These are phyloP conservation scores for Tetrapisispora taiwanensis DNA, from an alignment of 805 yeast genomes.

Conservation along the genomic window DNA sequence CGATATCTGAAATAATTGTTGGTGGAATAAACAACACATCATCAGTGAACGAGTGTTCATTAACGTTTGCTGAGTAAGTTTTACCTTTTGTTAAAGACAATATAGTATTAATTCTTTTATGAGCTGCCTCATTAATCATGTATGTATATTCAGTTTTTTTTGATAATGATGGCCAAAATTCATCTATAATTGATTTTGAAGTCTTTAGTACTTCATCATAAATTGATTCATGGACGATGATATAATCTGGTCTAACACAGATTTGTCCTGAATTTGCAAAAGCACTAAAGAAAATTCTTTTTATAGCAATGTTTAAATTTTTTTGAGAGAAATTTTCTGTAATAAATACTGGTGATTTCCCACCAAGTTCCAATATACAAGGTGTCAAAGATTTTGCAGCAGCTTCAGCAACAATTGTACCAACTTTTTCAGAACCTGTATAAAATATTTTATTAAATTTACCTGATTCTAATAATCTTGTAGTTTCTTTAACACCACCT, in stretches of 20 bases:
- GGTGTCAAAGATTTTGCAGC: conserved; percentile 87
- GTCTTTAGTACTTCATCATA: conserved; percentile 42
- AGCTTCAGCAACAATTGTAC: conserved; percentile 61
- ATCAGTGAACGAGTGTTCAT: conserved; percentile 28
- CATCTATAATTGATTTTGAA: conserved; percentile 32
- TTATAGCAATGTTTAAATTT: conserved; percentile 40
- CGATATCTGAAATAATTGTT: conserved; percentile 55
- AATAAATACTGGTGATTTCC: conserved; percentile 78
- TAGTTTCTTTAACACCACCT: conserved; percentile 62
- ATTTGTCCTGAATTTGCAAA: conserved; percentile 81
- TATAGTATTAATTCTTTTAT: conserved; percentile 34
- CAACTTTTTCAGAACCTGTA: conserved; percentile 75
- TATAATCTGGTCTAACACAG: conserved; percentile 82
- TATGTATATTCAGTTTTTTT: conserved; percentile 44
- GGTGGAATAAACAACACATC: conserved; percentile 53
- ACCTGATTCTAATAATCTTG: conserved; percentile 41
- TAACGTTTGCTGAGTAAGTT: conserved; percentile 2
- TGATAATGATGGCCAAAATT: conserved; percentile 36
- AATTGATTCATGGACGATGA: conserved; percentile 51
- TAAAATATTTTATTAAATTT: conserved; percentile 75
- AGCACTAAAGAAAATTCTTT: conserved; percentile 68
- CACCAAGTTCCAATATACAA: conserved; percentile 74
- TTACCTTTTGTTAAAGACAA: conserved; percentile 43
- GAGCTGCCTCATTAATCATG: conserved; percentile 48
- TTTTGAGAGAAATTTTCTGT: conserved; percentile 38